These are phyloP conservation scores for Dioscorea dumetorum DNA, from an alignment of 106 monocot species.

Conservation along the genomic window DNA sequence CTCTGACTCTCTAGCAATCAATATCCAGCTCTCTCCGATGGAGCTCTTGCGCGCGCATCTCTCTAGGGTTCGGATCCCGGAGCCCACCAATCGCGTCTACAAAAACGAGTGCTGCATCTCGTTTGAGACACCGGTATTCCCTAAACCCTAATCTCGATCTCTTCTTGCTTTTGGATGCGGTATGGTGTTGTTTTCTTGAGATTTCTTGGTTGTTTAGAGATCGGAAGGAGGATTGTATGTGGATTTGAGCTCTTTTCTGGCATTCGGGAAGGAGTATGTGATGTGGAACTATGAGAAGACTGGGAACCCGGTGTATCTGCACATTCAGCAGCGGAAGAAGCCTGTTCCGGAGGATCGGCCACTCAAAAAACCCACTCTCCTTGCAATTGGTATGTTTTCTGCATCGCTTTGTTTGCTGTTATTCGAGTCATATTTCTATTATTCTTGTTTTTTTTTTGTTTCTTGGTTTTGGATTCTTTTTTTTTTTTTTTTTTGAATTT, in stretches of 20 bases:
- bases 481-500: not conserved
- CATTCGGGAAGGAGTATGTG: constrained; percentile 85
- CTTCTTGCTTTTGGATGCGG: not conserved
- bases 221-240: constrained; percentile 81
- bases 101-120: constrained; percentile 97
- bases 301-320: constrained; percentile 79
- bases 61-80: constrained; percentile 78
- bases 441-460: not conserved
- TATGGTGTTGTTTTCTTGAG: not conserved
- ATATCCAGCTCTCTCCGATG: constrained; percentile 21
- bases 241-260: constrained; percentile 78
- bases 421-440: not conserved
- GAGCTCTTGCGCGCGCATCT: constrained; percentile 81
- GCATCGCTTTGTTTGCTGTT: not conserved
- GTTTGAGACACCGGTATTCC: constrained; percentile 74
- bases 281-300: constrained; percentile 90
- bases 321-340: constrained; percentile 65
- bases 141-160: not conserved
- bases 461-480: too few species aligned
- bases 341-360: constrained; percentile 73
- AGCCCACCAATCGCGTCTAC: constrained; percentile 84
- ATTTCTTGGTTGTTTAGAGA: constrained; percentile 29
- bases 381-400: constrained; percentile 69
- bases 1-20: not conserved
- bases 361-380: constrained; percentile 84